These are phyloP conservation scores for Pulveroboletus ravenelii DNA, from an alignment of 768 basidiomycete species.

Conservation along the genomic window DNA sequence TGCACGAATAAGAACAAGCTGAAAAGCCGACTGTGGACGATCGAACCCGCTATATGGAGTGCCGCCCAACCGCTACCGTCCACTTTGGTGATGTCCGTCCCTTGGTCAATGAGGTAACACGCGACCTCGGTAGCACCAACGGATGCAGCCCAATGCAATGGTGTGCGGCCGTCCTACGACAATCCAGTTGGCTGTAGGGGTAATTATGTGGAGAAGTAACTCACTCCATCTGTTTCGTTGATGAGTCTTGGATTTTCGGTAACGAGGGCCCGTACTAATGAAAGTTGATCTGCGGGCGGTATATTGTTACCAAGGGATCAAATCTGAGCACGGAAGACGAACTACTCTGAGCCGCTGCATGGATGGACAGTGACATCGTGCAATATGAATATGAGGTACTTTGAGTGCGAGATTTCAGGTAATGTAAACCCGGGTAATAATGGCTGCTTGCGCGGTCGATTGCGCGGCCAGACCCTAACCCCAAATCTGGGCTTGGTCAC, in stretches of 20 bases:
- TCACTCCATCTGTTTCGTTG: constrained; percentile 60
- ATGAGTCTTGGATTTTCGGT: constrained; percentile 57
- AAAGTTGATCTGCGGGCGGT: constrained; percentile 54
- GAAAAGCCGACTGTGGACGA: background rate
- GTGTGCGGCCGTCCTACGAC: constrained; percentile 67
- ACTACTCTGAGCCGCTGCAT: constrained; percentile 71
- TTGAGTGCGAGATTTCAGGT: background rate
- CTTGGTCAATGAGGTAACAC: constrained; percentile 64
- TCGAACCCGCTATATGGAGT: constrained; percentile 71
- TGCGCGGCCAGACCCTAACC: constrained; percentile 22
- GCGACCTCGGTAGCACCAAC: constrained; percentile 65
- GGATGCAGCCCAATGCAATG: constrained; percentile 84
- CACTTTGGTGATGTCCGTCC: constrained; percentile 58
- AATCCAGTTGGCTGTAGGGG: background rate
- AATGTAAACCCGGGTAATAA: no score
- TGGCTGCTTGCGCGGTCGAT: background rate
- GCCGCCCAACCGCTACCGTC: constrained; percentile 75
- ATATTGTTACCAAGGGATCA: background rate
- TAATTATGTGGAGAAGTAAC: background rate
- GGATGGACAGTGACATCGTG: constrained; percentile 45
- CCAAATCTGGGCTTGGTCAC: constrained; percentile 12
- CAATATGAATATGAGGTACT: background rate
- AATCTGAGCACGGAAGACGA: background rate
- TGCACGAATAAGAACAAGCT: constrained; percentile 27
- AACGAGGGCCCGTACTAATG: constrained; percentile 62